Evolutionary conservation across 2,329 filamentous ascomycete species (phyloP), one percentile per base, ranked within the genome.

Genomic region (Colletotrichum sojae): DNA sequence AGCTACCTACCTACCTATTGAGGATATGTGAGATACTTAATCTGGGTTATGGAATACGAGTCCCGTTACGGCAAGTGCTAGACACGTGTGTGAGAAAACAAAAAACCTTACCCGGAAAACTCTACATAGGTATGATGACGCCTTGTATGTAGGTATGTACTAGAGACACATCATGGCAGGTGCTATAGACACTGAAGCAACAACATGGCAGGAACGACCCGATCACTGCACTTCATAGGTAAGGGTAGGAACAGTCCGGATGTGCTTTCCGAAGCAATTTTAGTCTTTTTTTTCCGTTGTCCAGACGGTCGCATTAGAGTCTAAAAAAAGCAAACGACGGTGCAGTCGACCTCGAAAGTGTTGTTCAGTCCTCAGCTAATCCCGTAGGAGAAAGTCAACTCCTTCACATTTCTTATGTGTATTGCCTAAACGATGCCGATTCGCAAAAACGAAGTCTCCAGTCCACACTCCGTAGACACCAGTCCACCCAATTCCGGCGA

Each of bases 401-500:
- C 82, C 72, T 70, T 73, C 73, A 74, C 71, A 76, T 75, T 76
- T 75, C 75, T 80, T 77, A 63, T 80, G 78, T 82, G 81, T 82
- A 82, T 80, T 83, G 80, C 80, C 77, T 82, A 83, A 83, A 82
- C 78, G 78, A 83, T 83, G 81, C 80, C 81, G 81, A 83, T 81
- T 81, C 74, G 82, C 83, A 85, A 83, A 80, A 85, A 84, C 79
- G 84, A 87, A 81, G 81, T 83, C 83, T 87, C 85, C 85, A 82
- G 81, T 85, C 85, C 86, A 79, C 83, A 89, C 87, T 89, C 87
- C 87, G 81, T 84, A 88, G 86, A 89, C 87, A 89, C 87, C 87
- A 83, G 82, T 83, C 85, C 83, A 81, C 82, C 85, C 82, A 80
- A 78, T 77, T 80, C 79, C 71, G 76, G 79, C 79, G 75, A 79